Evolutionary conservation across 768 basidiomycete genomes (phyloP), one percentile per base, ranked within the genome.

Genomic region (Termitomyces bulborhizus): DNA sequence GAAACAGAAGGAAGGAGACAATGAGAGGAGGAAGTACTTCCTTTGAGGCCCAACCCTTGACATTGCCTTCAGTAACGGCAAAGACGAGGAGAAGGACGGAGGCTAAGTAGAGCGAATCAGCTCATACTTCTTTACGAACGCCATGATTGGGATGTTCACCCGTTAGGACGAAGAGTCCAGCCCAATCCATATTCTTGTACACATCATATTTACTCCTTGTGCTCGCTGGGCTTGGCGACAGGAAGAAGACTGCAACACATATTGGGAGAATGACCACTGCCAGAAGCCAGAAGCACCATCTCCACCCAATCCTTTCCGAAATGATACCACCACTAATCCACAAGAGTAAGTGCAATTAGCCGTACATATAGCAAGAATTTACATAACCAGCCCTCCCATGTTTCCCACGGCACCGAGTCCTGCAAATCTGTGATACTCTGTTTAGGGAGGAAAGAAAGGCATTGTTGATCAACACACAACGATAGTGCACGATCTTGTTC

Each of bases 251-350:
- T 6, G 61, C 47, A 6, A 70, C 9, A 18, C 70, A 64, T 27
- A 74, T 62, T 5, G 69, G 65, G 12, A 72, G 48, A 48, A 70
- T 60, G 36, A 78, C 54, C 46, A 78, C 69, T 7, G 74, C 71
- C 43, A 73, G 62, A 43, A 76, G 68, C 66, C 76, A 79, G 62
- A 82, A 81, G 39, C 76, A 67, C 80, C 78, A 80, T 46, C 61
- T 66, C 65, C 73, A 81, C 15, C 73, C 70, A 6, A 67, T 62
- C 15, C 60, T 68, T 47, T 70, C 63, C 5, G 75, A 72, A 36
- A 78, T 68, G 13, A 72, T 26, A 2, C 75, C 77, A 6, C 77
- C 77, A 4, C 76, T 75, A 34, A 66, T 46, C 4, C 69, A 64
- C 66, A 45, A 9, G 26, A 1, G 16, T n/a, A 11, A n/a, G 42